Conservation (phyloP, 345 rosid species). For the Eucalyptus pauciflora region DNA sequence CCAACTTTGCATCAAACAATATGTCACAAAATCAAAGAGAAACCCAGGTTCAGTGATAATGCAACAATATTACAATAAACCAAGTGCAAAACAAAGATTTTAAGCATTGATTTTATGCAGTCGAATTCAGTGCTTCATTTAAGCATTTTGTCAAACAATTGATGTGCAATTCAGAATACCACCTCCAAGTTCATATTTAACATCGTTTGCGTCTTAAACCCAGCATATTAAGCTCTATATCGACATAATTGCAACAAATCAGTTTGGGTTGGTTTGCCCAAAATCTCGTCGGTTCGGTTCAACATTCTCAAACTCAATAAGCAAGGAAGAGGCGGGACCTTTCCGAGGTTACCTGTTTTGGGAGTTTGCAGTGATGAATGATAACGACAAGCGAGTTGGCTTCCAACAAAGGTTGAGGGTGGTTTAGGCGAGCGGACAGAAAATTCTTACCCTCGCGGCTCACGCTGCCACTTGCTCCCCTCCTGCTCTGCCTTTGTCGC, state of each 20-base stretch:
- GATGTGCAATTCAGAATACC: neutral
- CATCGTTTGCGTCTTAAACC: accelerated
- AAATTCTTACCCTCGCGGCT: too few species aligned
- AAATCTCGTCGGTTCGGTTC: too few species aligned
- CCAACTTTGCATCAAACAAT: neutral
- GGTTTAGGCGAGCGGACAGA: too few species aligned
- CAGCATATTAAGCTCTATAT: neutral
- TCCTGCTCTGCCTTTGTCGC: too few species aligned
- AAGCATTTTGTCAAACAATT: neutral
- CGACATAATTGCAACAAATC: neutral
- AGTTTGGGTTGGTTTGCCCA: neutral
- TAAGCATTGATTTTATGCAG: neutral
- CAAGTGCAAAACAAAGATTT: neutral
- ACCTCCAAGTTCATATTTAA: too few species aligned
- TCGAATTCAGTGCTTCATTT: accelerated
- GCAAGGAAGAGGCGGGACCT: too few species aligned
- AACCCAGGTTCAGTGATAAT: neutral
- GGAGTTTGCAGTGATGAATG: too few species aligned
- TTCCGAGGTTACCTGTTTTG: too few species aligned
- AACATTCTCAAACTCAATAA: too few species aligned
- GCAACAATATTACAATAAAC: neutral
- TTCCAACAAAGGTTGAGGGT: too few species aligned
- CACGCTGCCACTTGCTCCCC: too few species aligned
- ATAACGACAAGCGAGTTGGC: accelerated
- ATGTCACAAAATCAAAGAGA: neutral